Evolutionary conservation across 331 rosid species (phyloP), one percentile per base, ranked within the genome.

Genomic region (Pyracantha coccinea): DNA sequence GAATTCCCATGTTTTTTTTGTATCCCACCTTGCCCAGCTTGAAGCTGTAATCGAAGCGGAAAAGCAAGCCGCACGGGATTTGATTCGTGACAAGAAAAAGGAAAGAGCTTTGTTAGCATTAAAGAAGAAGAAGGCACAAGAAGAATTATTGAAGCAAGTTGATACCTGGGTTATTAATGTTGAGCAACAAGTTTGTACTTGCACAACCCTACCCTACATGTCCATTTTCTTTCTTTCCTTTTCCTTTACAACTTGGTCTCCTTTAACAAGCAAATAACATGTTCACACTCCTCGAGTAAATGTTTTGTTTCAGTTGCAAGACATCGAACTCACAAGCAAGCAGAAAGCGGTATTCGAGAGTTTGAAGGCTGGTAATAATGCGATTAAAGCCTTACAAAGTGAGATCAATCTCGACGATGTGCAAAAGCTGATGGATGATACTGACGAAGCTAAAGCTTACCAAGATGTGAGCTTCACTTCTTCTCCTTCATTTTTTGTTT

Each of bases 281-380:
- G 7, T 10, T 45, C 11, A 64, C 47, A 53, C 32, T 68, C 29
- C 29, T 28, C 29, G 29, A 28, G 29, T 28, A 15, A 74, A 41
- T 53, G 35, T 65, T 81, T 78, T 82, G 71, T 63, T 82, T 83
- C 88, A 89, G 96, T 86, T 93, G 84, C 89, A 89, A 87, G 98
- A 91, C 82, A 94, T 94, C 81, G 98, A 93, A 85, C 81, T 93
- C 47, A 70, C 97, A 68, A 93, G 96, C 89, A 93, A 91, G 83
- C 98, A 93, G 83, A 91, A 91, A 81, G 87, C 91, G 77, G 97
- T 91, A n/a, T 90, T 91, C 77, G 98, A 93, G 59, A 94, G 99
- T 85, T 83, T 94, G 81, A 94, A 91, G 86, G 81, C 99, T 17
- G 97, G 99, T 71, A 88, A 54, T 68, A 88, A 90, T 61, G 97